Evolutionary conservation across 2,329 filamentous ascomycete species (phyloP), one percentile per base, ranked within the genome.

Genomic region (Metarhizium humberi): DNA sequence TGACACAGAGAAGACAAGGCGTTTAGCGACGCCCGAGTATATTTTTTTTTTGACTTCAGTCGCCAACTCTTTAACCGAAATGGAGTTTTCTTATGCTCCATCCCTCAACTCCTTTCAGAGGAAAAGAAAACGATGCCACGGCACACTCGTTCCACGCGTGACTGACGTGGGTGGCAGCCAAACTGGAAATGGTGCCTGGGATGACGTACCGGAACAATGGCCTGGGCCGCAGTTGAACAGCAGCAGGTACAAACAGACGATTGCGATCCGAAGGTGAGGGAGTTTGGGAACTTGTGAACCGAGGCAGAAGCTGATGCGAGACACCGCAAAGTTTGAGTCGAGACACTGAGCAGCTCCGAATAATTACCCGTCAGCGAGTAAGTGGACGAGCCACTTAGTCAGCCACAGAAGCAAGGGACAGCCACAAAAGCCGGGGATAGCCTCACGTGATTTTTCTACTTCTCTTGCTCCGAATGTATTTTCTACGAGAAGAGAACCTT

Each of bases 91-190:
- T 43, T 10, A 14, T 14, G 6, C 40, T 16, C 13, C 10, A 10
- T 43, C 34, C 7, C 8, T 36, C 13, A 36, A 13, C 13, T 5
- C 34, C 34, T 25, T 25, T 3, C 34, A 13, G 34, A 36, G 8
- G 34, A 36, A 13, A 36, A 43, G n/a, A 14, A 14, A 43, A n/a
- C 40, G 11, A 43, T 43, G 10, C 14, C 40, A 13, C 46, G 18
- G 46, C 32, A 29, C 32, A 29, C 52, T 48, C 3, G 6, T 51
- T 49, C 45, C 30, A 34, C 30, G 43, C 5, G 46, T 18, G 46
- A 48, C 45, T 53, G 32, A 32, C 45, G 52, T 49, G 52, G 18
- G 45, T 54, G 52, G 52, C 52, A 48, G 20, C 34, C 46, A 30
- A 43, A 30, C 18, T 43, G 10, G 16, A 25, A 45, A 40, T 29